A percentile compares a stretch with the other conserved stretches of the same genome.
Evolutionary conservation across 1,284 basidiomycete genomes (phyloP).

Genomic region (Puccinia horiana): DNA sequence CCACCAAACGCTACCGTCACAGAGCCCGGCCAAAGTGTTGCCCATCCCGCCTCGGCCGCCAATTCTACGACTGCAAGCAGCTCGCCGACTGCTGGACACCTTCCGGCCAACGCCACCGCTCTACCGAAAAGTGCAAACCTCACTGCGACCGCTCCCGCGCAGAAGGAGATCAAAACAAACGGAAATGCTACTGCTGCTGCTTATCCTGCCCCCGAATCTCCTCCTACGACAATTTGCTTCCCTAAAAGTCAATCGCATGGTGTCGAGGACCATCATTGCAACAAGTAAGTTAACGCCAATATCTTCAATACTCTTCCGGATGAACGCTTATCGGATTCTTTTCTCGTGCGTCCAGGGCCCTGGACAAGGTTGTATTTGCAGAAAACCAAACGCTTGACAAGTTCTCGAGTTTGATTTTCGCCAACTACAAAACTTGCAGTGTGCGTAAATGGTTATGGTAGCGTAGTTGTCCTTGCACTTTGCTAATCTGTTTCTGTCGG

Average conservation of each 20-base stretch:
- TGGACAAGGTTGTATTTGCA: not conserved
- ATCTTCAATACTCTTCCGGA: not conserved
- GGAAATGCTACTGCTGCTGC: not conserved
- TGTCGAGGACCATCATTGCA: not conserved
- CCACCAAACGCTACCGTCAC: not conserved
- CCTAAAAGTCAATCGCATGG: not conserved
- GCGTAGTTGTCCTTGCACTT: not conserved
- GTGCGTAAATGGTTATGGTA: not conserved
- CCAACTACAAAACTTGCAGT: not conserved
- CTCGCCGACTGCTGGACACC: not conserved
- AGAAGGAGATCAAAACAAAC: not conserved
- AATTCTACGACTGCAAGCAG: not conserved
- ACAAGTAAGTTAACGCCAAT: not conserved
- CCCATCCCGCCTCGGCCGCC: not conserved
- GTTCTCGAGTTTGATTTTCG: constrained; percentile 2
- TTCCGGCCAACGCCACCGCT: not conserved
- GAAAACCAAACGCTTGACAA: constrained; percentile 4
- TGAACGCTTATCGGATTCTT: not conserved
- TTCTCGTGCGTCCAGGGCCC: not conserved
- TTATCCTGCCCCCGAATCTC: not conserved
- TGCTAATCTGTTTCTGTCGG: not conserved
- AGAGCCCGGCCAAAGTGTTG: not conserved
- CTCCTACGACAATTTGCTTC: not conserved
- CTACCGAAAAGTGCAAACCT: not conserved
- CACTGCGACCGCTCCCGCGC: not conserved